Evolutionary conservation across 169 alveolate species (phyloP).

Genomic region (Eimeria praecox): DNA sequence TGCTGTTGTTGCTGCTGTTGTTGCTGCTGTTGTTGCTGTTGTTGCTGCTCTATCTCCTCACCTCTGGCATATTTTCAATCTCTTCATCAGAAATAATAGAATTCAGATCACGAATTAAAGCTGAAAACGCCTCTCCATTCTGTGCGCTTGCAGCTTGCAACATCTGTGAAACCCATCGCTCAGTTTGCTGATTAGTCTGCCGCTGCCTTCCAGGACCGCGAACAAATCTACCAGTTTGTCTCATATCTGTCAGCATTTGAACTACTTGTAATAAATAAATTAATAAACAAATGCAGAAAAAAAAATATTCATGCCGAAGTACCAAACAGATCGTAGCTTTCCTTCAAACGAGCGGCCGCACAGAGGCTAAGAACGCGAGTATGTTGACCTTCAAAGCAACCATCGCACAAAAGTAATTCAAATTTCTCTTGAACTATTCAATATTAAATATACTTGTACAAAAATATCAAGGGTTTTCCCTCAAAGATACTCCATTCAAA

Average conservation of each 20-base stretch:
- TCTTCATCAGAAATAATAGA: conserved; percentile 46
- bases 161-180: conserved; percentile 41
- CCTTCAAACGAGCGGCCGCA: neutral
- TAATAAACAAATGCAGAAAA: too few relatives aligned
- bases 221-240: too few relatives aligned
- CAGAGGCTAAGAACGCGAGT: neutral
- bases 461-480: neutral
- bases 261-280: neutral
- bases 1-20: neutral
- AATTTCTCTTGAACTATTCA: neutral
- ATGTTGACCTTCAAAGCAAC: neutral
- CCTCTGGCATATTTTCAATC: conserved; percentile 72
- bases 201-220: neutral
- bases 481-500: neutral
- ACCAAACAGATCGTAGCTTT: neutral
- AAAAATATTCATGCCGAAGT: neutral
- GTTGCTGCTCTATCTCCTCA: neutral
- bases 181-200: conserved; percentile 27
- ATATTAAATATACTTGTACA: neutral
- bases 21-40: neutral
- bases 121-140: conserved; percentile 62
- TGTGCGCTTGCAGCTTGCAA: conserved; percentile 9
- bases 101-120: neutral
- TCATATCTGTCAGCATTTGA: neutral
- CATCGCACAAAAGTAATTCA: neutral